A percentile compares a stretch with the other conserved stretches of the same genome.
phyloP scores from a whole-genome alignment of 768 basidiomycete species.

The Kwoniella heveanensis region DNA sequence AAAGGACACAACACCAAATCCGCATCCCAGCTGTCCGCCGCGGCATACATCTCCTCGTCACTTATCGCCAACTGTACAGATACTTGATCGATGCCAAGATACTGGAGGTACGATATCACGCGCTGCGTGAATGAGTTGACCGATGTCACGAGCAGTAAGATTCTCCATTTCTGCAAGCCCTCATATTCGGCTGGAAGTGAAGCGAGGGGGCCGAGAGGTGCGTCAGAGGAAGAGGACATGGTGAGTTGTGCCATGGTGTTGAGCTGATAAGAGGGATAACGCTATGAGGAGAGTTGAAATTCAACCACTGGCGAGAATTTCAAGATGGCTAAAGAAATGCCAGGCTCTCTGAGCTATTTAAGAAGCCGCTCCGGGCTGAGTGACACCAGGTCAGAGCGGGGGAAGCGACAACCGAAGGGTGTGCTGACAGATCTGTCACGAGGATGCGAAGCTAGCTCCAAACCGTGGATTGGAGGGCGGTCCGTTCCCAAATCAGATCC shows the following conservation, averaged over 20 bases:
- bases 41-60: constrained; percentile 41
- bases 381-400: too few relatives aligned
- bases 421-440: too few relatives aligned
- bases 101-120: constrained; percentile 33
- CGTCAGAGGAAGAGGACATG: constrained; percentile 1
- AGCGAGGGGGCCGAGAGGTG: constrained; percentile 32
- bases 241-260: background rate
- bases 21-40: constrained; percentile 33
- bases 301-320: too few relatives aligned
- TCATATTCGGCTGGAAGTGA: constrained; percentile 16
- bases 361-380: too few relatives aligned
- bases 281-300: too few relatives aligned
- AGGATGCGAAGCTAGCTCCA: too few relatives aligned
- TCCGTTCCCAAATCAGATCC: too few relatives aligned
- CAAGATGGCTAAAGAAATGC: too few relatives aligned
- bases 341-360: too few relatives aligned
- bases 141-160: constrained; percentile 43
- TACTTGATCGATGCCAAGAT: constrained; percentile 34
- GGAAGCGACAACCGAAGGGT: too few relatives aligned
- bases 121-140: constrained; percentile 50
- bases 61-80: constrained; percentile 41
- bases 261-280: too few relatives aligned
- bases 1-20: constrained; percentile 48
- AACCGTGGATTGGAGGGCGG: too few relatives aligned
- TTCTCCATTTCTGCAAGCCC: constrained; percentile 24